These are phyloP conservation scores for Fistulinella prunicolor DNA, from an alignment of 768 basidiomycete genomes.

Conservation along the genomic window DNA sequence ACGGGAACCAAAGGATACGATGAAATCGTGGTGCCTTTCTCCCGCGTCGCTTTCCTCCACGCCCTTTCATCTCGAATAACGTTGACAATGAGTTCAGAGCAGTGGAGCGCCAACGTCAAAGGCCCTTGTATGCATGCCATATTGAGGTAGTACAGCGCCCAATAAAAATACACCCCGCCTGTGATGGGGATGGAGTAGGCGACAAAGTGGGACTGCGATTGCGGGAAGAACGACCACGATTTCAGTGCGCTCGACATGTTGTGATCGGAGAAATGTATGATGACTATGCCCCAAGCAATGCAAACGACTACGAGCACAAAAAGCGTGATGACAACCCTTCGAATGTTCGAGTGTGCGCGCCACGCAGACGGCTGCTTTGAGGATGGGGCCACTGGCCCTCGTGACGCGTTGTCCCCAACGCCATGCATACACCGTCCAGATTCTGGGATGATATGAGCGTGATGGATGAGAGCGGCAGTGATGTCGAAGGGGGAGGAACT, in stretches of 20 bases:
- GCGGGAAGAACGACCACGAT: constrained; percentile 30
- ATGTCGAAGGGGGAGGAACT: constrained; percentile 32
- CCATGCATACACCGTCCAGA: constrained; percentile 27
- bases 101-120: constrained; percentile 29
- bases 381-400: constrained; percentile 15
- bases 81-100: constrained; percentile 27
- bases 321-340: constrained; percentile 21
- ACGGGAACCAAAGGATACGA: constrained; percentile 21
- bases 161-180: constrained; percentile 18
- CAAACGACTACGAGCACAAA: constrained; percentile 24
- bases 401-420: constrained; percentile 6
- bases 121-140: constrained; percentile 28
- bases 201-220: constrained; percentile 13
- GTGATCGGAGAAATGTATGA: constrained; percentile 6
- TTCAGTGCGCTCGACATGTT: not conserved
- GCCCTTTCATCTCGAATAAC: constrained; percentile 27
- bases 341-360: constrained; percentile 24
- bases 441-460: constrained; percentile 19
- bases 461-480: constrained; percentile 30
- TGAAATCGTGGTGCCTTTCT: constrained; percentile 14
- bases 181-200: constrained; percentile 23
- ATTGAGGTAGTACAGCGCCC: constrained; percentile 25
- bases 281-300: constrained; percentile 21
- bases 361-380: constrained; percentile 27
- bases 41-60: constrained; percentile 25